Evolutionary conservation across 1,139 yeast species (phyloP).

Genomic region (Kluyveromyces marxianus): DNA sequence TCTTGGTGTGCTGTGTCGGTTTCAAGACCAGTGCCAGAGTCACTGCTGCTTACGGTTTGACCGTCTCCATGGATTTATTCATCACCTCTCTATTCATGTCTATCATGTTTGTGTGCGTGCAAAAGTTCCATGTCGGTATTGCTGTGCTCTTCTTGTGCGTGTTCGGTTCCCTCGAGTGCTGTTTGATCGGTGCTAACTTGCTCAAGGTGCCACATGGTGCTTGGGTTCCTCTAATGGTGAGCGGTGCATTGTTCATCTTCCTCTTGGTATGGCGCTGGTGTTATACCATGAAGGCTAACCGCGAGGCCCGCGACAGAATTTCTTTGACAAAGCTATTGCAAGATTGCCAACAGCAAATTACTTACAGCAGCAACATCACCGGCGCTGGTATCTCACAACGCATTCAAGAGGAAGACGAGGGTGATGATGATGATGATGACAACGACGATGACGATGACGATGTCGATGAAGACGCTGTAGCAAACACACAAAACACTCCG

Average conservation of each 20-base stretch:
- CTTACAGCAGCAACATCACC: neutral
- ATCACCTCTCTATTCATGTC: slow-evolving; percentile 43
- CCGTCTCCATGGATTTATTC: slow-evolving; percentile 47
- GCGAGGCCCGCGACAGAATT: neutral
- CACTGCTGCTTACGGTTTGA: slow-evolving; percentile 55
- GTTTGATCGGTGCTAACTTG: slow-evolving; percentile 41
- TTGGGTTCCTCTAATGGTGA: slow-evolving; percentile 49
- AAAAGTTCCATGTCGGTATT: slow-evolving; percentile 33
- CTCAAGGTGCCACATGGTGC: slow-evolving; percentile 51
- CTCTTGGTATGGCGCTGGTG: slow-evolving; percentile 45
- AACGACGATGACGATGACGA: too few relatives aligned
- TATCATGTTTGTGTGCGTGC: slow-evolving; percentile 42
- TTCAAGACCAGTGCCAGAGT: slow-evolving; percentile 44
- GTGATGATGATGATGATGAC: too few relatives aligned
- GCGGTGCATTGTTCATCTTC: slow-evolving; percentile 30
- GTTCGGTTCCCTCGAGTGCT: slow-evolving; percentile 42
- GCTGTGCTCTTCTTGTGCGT: slow-evolving; percentile 33
- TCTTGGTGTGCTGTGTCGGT: slow-evolving; percentile 44
- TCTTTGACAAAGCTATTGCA: neutral
- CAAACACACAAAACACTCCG: neutral
- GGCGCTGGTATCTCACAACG: too few relatives aligned
- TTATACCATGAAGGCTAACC: neutral
- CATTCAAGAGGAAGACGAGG: too few relatives aligned
- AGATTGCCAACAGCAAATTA: neutral
- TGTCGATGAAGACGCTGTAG: neutral